Evolutionary conservation across 768 basidiomycete genomes (phyloP).

Genomic region (Kwoniella sp.): DNA sequence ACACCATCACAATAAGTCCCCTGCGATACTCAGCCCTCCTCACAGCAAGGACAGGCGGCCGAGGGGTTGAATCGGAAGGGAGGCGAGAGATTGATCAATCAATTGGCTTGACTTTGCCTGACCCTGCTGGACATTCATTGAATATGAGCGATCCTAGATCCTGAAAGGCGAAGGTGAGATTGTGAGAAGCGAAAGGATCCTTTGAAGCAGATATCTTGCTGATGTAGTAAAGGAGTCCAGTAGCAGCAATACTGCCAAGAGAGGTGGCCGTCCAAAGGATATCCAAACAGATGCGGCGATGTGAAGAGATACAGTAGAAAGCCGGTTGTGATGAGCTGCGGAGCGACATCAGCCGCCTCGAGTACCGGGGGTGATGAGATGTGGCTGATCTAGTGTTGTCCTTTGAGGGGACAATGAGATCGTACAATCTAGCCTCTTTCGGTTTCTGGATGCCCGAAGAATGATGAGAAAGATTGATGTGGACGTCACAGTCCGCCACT

Average conservation of each 20-base stretch:
- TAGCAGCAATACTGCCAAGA: too few relatives aligned
- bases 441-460: too few relatives aligned
- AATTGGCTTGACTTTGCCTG: not conserved
- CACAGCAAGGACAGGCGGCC: not conserved
- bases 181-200: conserved; percentile 10
- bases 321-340: too few relatives aligned
- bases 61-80: not conserved
- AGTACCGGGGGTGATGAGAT: too few relatives aligned
- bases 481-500: too few relatives aligned
- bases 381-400: not conserved
- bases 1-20: too few relatives aligned
- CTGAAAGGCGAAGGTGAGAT: not conserved
- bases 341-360: too few relatives aligned
- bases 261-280: not conserved
- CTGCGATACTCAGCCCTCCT: too few relatives aligned
- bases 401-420: not conserved
- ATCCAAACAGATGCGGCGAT: too few relatives aligned
- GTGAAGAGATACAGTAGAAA: too few relatives aligned
- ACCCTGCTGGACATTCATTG: not conserved
- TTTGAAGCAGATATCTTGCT: not conserved
- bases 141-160: not conserved
- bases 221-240: too few relatives aligned
- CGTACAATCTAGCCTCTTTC: not conserved
- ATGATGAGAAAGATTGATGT: too few relatives aligned
- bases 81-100: not conserved